Base-by-base conservation (phyloP, 805 yeast genomes). In the Monosporozyma siamensis region DNA sequence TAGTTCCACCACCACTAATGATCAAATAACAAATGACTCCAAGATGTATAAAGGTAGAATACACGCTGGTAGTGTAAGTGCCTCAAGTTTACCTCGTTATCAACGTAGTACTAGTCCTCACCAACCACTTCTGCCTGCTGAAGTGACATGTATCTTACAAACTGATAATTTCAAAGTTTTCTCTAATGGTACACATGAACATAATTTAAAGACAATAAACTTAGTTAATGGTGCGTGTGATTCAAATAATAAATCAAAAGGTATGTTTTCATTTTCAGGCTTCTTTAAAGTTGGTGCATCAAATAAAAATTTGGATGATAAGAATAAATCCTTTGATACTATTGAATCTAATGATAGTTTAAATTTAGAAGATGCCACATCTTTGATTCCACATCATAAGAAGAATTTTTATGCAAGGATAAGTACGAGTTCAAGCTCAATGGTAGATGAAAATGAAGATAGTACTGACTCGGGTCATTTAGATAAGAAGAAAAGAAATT, bases 101-200 rank as follows among this genome's bases (percentile, higher is more conserved):
- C 42, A 44, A 26, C 40, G 29, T 24, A 42, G 34, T 29, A 12
- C 30, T 2, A 39, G 36, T 37, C 24, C 24, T 17, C 27, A 25
- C 20, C 41, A 36, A 3, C 17, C 39, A 4, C 21, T 40, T n/a
- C 36, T 37, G 4, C n/a, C 41, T 11, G 40, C 40, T 27, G 52
- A 45, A 9, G 31, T 47, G 1, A 49, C 50, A 21, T 45, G 52
- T 34, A 49, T 56, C 18, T 41, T 55, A 23, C 48, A 51, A 29
- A 47, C 47, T 3, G 63, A 54, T 7, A 52, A 47, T 34, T 59
- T 59, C 34, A 52, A 47, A 34, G 53, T 59, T 2, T 58, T 44
- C 40, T 54, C 55, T 30, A 52, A 57, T 40, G 62, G 62, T 18
- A 49, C 49, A 26, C 64, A 59, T 45, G 55, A 51, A 41, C 64